Evolutionary conservation across 306 rosid species (phyloP), one percentile per base, ranked within the genome.

Genomic region (Pueraria montana): DNA sequence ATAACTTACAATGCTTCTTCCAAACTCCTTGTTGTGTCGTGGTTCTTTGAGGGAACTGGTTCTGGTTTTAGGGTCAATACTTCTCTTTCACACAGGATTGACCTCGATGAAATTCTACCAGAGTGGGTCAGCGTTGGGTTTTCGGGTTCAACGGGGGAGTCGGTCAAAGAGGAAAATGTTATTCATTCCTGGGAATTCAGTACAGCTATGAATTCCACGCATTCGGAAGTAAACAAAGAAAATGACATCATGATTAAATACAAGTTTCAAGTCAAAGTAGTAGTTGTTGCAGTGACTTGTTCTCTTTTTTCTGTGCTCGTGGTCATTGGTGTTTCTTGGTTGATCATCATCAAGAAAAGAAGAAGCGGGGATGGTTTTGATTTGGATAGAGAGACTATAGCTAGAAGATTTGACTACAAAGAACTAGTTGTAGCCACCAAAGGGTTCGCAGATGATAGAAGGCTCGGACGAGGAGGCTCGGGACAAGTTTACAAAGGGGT

Each of bases 401-500:
- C 91, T 4, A 84, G 58, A 45, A 71, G 76, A 76, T 79, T 90
- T 74, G 12, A 81, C 32, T 86, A 88, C 84, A 32, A 24, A 11
- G 91, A 88, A 40, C 13, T 90, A 3, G 24, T 82, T 17, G 78
- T 69, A 11, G 89, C 90, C 13, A 88, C 91, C 18, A 27, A 84
- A 38, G 84, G 68, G 4, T 88, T 90, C 14, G 87, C 85, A 2
- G 48, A 77, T 1, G 74, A 77, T 18, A 82, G 76, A 40, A 79
- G 20, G 87, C 82, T 90, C 0, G 91, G 93, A 18, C 32, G 32
- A 56, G 93, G 90, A 73, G 90, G 89, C 1, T 86, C 86, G 2
- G 88, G 93, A 27, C 83, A 76, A 23, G 93, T 87, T 40, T 90
- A 84, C 82, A 72, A 36, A 76, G 92, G 89, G 43, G 26, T 70